Conservation (phyloP, 1,284 basidiomycete genomes). For the Schizophyllum commune region DNA sequence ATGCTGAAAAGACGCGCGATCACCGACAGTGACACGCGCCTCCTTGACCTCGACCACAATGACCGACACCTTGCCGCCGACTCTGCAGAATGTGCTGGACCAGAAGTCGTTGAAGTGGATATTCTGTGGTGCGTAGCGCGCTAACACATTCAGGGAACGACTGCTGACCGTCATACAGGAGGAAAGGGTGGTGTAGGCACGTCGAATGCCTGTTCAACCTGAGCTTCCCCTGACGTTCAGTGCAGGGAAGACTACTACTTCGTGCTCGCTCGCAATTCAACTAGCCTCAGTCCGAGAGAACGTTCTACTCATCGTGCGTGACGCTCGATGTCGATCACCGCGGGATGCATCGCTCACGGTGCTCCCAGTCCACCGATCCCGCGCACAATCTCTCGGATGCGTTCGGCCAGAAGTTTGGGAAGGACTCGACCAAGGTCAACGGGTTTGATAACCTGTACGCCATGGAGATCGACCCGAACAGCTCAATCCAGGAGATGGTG, state of each 20-base stretch:
- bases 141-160: slow-evolving; percentile 8
- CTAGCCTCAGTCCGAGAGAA: slow-evolving; percentile 82
- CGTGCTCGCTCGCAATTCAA: slow-evolving; percentile 93
- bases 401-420: slow-evolving; percentile 98
- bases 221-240: not conserved
- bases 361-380: slow-evolving; percentile 86
- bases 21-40: not conserved
- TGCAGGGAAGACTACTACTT: slow-evolving; percentile 90
- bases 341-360: slow-evolving; percentile 1
- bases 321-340: not conserved
- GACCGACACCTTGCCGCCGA: slow-evolving; percentile 57
- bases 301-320: slow-evolving; percentile 85
- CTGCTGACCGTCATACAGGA: slow-evolving; percentile 38
- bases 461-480: slow-evolving; percentile 99
- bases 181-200: slow-evolving; percentile 92
- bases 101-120: slow-evolving; percentile 92
- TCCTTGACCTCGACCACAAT: slow-evolving; percentile 20
- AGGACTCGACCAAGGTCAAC: slow-evolving; percentile 98
- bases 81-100: slow-evolving; percentile 85
- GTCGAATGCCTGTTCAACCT: slow-evolving; percentile 20
- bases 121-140: slow-evolving; percentile 71
- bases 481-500: slow-evolving; percentile 97
- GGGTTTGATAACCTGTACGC: slow-evolving; percentile 96
- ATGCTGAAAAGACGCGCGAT: not conserved
- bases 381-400: slow-evolving; percentile 99